Evolutionary conservation across 495 filamentous ascomycete genomes (phyloP).

Genomic region (Oleoguttula mirabilis): DNA sequence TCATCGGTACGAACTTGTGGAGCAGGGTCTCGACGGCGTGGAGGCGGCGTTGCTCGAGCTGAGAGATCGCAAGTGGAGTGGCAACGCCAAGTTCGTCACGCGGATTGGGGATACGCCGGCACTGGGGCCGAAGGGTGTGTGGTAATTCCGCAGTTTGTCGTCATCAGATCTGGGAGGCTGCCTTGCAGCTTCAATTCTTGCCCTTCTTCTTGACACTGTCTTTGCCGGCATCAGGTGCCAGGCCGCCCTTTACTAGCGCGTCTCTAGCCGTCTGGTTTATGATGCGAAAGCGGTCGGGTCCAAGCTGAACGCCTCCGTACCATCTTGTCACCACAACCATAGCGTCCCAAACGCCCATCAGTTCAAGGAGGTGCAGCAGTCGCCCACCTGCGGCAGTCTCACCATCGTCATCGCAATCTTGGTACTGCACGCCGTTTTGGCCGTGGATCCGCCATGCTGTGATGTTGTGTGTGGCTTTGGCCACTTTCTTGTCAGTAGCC

Average conservation of each 20-base stretch:
- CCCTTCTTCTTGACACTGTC: conserved; percentile 26
- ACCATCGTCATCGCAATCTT: conserved; percentile 93
- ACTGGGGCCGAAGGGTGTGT: background rate
- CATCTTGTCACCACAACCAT: conserved; percentile 91
- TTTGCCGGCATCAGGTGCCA: conserved; percentile 39
- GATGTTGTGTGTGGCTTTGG: conserved; percentile 87
- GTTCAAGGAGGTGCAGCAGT: conserved; percentile 76
- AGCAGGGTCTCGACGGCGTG: background rate
- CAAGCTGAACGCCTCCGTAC: conserved; percentile 84
- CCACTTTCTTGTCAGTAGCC: conserved; percentile 65
- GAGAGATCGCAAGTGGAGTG: background rate
- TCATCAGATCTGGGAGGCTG: background rate
- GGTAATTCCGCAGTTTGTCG: background rate
- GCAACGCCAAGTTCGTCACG: background rate
- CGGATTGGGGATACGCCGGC: background rate
- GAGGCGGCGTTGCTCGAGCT: background rate
- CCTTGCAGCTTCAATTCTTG: conserved; percentile 14
- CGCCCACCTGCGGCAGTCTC: conserved; percentile 87
- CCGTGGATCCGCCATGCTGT: conserved; percentile 51
- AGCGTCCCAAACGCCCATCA: conserved; percentile 87
- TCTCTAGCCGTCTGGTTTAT: conserved; percentile 81
- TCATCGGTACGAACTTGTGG: background rate
- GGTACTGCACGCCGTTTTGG: conserved; percentile 43
- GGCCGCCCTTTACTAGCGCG: conserved; percentile 67
- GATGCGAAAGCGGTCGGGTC: conserved; percentile 76